Conservation (phyloP, 139 green algal species). For the Pseudopediastrum boryanum region DNA sequence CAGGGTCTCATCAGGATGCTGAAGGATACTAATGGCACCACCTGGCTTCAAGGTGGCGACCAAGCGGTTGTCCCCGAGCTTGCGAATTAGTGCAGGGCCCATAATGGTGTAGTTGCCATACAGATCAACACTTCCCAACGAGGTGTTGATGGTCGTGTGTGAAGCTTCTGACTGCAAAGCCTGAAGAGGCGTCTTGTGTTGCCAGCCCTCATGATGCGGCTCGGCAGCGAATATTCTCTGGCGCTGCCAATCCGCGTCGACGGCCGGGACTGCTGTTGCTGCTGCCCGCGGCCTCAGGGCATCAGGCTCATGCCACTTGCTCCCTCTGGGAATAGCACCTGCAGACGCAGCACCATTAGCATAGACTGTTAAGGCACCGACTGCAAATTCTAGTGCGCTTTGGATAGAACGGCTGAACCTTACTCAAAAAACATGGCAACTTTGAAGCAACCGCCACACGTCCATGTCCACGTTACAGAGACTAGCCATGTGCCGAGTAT, state of each 20-base stretch:
- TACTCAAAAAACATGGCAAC: no score
- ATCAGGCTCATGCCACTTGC: no score
- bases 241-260: not conserved
- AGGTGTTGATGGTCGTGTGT: conserved; percentile 18
- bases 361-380: no score
- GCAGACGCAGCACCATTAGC: no score
- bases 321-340: no score
- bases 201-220: conserved; percentile 1
- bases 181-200: conserved; percentile 10
- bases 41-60: conserved; percentile 23
- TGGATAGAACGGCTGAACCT: no score
- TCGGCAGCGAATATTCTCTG: no score
- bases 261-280: not conserved
- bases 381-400: no score
- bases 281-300: no score
- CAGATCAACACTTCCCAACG: conserved; percentile 15
- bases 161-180: not conserved
- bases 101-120: conserved; percentile 26
- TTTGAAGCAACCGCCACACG: no score
- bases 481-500: no score
- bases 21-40: conserved; percentile 15
- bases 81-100: conserved; percentile 22
- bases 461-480: no score
- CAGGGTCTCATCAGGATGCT: conserved; percentile 5
- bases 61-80: conserved; percentile 16